Evolutionary conservation across 140 eudicot species (phyloP).

Genomic region (Stevia rebaudiana): DNA sequence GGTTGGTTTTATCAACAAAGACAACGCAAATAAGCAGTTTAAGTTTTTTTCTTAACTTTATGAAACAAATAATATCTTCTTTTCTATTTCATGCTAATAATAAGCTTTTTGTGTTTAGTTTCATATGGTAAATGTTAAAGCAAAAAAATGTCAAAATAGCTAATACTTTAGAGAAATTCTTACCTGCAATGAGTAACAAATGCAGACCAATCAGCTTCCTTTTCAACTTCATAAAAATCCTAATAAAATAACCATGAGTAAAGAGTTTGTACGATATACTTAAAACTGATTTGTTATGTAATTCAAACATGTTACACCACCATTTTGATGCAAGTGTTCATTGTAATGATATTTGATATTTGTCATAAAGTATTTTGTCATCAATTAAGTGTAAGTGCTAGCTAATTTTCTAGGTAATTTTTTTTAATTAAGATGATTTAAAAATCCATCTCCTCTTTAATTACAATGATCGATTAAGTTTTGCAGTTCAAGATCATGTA

Average conservation of each 20-base stretch:
- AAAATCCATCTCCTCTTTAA: too few species aligned
- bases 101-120: neutral
- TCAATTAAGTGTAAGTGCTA: too few species aligned
- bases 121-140: constrained; percentile 1
- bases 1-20: neutral
- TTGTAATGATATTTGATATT: neutral
- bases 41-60: neutral
- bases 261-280: constrained; percentile 2
- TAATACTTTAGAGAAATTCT: constrained; percentile 1
- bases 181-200: constrained; percentile 70
- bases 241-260: constrained; percentile 24
- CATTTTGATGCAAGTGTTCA: neutral
- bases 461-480: neutral
- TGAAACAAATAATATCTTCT: neutral
- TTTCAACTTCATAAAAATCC: constrained; percentile 73
- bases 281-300: neutral
- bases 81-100: neutral
- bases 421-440: neutral
- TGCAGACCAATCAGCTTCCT: constrained; percentile 73
- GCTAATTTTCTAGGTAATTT: too few species aligned
- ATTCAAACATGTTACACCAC: neutral
- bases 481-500: neutral
- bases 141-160: neutral
- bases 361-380: neutral
- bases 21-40: neutral